phyloP scores from a whole-genome alignment of 805 yeast species.

The Metschnikowia cubensis region DNA sequence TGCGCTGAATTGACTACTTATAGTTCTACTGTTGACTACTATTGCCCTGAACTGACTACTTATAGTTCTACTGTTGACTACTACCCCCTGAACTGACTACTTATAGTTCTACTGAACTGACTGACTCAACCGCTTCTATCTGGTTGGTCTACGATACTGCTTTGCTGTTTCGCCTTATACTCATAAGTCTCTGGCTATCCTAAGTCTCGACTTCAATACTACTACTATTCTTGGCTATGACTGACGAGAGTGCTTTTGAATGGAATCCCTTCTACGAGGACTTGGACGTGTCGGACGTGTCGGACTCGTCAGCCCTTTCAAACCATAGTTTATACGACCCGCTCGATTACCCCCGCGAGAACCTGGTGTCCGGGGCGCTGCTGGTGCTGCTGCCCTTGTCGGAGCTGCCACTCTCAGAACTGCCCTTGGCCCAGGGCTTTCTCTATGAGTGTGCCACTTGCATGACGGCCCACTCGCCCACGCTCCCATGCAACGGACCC shows the following conservation, averaged over 20 bases:
- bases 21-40: too few relatives aligned
- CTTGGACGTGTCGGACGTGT: conserved; percentile 1
- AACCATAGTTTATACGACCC: conserved; percentile 1
- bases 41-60: too few relatives aligned
- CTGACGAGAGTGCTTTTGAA: conserved; percentile 10
- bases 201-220: neutral
- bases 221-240: neutral
- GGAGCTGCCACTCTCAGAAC: neutral
- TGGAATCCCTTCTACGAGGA: conserved; percentile 20
- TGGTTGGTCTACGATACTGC: too few relatives aligned
- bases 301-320: neutral
- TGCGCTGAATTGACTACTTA: too few relatives aligned
- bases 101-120: too few relatives aligned
- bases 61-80: too few relatives aligned
- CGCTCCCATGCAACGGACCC: conserved; percentile 11
- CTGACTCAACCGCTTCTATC: too few relatives aligned
- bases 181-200: neutral
- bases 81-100: too few relatives aligned
- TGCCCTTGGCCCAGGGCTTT: conserved; percentile 3
- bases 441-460: conserved; percentile 19
- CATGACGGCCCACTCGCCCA: conserved; percentile 16
- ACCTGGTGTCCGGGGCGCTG: neutral
- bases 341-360: neutral
- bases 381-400: neutral
- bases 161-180: too few relatives aligned